A percentile compares a stretch with the other conserved stretches of the same genome.
Conservation (phyloP, 2,329 filamentous ascomycete species). For the Claviceps monticola region DNA sequence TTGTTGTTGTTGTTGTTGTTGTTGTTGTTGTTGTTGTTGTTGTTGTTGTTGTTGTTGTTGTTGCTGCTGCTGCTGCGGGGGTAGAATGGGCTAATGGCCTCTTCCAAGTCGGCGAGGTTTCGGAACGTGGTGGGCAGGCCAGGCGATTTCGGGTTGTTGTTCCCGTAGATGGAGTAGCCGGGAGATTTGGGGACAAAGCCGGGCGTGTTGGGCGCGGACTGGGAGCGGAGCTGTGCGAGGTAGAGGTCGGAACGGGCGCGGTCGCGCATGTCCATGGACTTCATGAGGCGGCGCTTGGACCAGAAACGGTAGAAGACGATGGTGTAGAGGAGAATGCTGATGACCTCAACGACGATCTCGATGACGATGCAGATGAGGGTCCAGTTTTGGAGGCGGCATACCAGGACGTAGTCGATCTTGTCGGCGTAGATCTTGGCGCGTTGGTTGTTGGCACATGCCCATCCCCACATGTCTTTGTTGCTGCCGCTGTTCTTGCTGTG, state of each 20-base stretch:
- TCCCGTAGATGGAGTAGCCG: constrained; percentile 7
- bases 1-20: constrained; percentile 18
- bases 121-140: constrained; percentile 41
- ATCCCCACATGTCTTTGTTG: constrained; percentile 92
- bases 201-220: constrained; percentile 90
- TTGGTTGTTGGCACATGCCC: constrained; percentile 87
- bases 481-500: constrained; percentile 53
- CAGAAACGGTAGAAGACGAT: constrained; percentile 96
- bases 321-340: constrained; percentile 85
- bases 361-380: constrained; percentile 92
- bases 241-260: constrained; percentile 89
- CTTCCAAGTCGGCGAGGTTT: constrained; percentile 31
- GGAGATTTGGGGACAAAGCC: constrained; percentile 61
- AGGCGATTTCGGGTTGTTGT: constrained; percentile 22
- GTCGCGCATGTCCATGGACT: constrained; percentile 94
- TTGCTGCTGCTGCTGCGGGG: constrained; percentile 20
- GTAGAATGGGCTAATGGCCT: constrained; percentile 30
- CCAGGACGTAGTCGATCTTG: constrained; percentile 74
- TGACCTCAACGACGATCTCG: constrained; percentile 82
- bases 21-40: constrained; percentile 19
- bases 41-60: constrained; percentile 20
- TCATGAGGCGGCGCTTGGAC: constrained; percentile 86
- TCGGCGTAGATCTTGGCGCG: constrained; percentile 63
- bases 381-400: constrained; percentile 93
- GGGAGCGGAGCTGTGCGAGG: constrained; percentile 67